phyloP scores from a whole-genome alignment of 2,329 filamentous ascomycete genomes.

The Metarhizium album region DNA sequence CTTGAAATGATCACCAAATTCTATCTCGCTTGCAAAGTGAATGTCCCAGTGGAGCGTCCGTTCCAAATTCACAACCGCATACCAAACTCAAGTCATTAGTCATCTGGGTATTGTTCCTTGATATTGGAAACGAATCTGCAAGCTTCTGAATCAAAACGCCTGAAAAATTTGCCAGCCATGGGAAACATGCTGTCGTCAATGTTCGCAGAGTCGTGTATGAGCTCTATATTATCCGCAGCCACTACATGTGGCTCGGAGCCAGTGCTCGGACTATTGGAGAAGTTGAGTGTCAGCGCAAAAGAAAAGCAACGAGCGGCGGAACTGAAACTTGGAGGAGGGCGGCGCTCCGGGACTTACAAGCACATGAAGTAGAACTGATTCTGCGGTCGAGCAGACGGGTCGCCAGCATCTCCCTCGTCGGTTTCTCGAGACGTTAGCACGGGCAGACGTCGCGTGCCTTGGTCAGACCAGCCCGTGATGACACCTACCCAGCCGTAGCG shows the following conservation, averaged over 20 bases:
- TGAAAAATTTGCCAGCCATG: conserved; percentile 78
- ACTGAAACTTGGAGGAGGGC: not conserved
- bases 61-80: not conserved
- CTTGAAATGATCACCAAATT: not conserved
- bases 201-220: conserved; percentile 36
- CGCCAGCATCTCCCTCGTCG: conserved; percentile 15
- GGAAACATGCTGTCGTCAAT: conserved; percentile 50
- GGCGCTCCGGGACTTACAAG: conserved; percentile 49
- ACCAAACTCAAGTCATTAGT: conserved; percentile 33
- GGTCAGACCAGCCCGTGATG: conserved; percentile 77
- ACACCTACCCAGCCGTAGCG: conserved; percentile 71
- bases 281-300: not conserved
- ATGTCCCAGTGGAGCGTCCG: not conserved
- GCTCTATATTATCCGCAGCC: conserved; percentile 66
- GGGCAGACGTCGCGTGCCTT: conserved; percentile 20
- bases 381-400: conserved; percentile 16
- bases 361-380: conserved; percentile 62
- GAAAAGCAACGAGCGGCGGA: not conserved
- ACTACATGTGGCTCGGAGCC: conserved; percentile 23
- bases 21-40: not conserved
- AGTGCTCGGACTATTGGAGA: conserved; percentile 18
- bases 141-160: conserved; percentile 59
- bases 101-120: conserved; percentile 74
- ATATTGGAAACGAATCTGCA: conserved; percentile 74
- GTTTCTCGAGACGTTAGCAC: conserved; percentile 16